Evolutionary conservation across 2,329 filamentous ascomycete genomes (phyloP).

Genomic region (Chaetomiaceae sp.): DNA sequence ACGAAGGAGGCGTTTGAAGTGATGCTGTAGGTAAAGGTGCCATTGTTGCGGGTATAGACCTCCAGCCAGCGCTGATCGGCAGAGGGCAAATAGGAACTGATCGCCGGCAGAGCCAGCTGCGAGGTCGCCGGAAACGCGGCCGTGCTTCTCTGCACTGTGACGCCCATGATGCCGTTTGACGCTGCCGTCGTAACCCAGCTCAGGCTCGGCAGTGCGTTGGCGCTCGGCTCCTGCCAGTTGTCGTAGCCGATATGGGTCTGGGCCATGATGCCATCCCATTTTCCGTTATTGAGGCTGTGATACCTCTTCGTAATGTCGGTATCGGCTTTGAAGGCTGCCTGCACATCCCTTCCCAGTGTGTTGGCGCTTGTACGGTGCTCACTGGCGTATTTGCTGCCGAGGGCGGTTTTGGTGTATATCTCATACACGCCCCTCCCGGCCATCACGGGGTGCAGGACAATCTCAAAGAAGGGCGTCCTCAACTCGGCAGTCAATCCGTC

Average conservation of each 20-base stretch:
- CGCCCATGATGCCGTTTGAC: conserved; percentile 40
- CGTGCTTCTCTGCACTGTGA: conserved; percentile 45
- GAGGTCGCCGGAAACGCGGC: conserved; percentile 44
- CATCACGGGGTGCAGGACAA: conserved; percentile 51
- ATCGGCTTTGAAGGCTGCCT: conserved; percentile 40
- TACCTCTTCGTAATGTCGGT: conserved; percentile 39
- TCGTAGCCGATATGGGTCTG: conserved; percentile 45
- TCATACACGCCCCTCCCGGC: conserved; percentile 50
- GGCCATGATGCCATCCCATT: conserved; percentile 41
- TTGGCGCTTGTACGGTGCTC: conserved; percentile 46
- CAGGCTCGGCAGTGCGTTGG: conserved; percentile 44
- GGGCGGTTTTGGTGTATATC: conserved; percentile 42
- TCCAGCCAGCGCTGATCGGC: conserved; percentile 40
- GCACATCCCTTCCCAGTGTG: conserved; percentile 35
- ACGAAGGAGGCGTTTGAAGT: conserved; percentile 36
- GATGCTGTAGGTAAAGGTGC: conserved; percentile 36
- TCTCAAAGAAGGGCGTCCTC: conserved; percentile 50
- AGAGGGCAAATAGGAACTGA: conserved; percentile 30
- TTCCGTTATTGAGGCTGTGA: conserved; percentile 36
- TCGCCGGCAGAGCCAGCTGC: conserved; percentile 18
- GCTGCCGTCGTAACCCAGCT: conserved; percentile 41
- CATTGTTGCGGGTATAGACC: conserved; percentile 41
- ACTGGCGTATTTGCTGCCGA: conserved; percentile 41
- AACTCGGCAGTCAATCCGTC: conserved; percentile 37
- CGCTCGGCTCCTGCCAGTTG: conserved; percentile 48